phyloP scores from a whole-genome alignment of 495 filamentous ascomycete genomes.

The Penicillium steckii region DNA sequence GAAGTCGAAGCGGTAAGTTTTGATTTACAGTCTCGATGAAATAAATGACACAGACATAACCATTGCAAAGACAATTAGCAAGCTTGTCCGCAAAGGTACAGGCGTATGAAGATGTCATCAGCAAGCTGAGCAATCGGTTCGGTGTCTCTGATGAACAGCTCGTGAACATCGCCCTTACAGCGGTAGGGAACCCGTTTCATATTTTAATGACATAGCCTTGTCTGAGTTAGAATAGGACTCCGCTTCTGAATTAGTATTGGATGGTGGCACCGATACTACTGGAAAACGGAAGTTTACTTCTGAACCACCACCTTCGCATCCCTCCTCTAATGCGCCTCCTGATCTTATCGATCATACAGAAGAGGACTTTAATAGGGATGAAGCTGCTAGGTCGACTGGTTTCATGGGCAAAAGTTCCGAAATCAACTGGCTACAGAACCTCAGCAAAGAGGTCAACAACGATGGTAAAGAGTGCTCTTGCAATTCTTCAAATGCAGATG shows the following conservation, averaged over 20 bases:
- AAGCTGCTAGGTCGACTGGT: slow-evolving; percentile 45
- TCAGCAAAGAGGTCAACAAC: slow-evolving; percentile 34
- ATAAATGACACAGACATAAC: not conserved
- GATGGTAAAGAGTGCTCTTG: slow-evolving; percentile 27
- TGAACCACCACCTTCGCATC: slow-evolving; percentile 21
- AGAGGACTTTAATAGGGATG: slow-evolving; percentile 57
- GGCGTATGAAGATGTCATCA: slow-evolving; percentile 46
- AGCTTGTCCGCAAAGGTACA: slow-evolving; percentile 49
- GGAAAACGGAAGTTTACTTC: slow-evolving; percentile 9
- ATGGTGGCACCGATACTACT: slow-evolving; percentile 8
- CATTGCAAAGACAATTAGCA: slow-evolving; percentile 39
- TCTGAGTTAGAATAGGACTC: slow-evolving; percentile 28
- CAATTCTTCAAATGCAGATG: slow-evolving; percentile 12
- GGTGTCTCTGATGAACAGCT: slow-evolving; percentile 41
- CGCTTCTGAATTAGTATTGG: slow-evolving; percentile 18
- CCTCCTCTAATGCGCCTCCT: slow-evolving; percentile 42
- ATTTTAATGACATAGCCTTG: not conserved
- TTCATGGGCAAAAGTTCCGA: slow-evolving; percentile 63
- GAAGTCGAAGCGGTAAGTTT: slow-evolving; percentile 49
- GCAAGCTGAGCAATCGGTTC: slow-evolving; percentile 35
- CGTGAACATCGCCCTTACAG: slow-evolving; percentile 33
- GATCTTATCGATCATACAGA: slow-evolving; percentile 53
- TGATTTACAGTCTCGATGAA: not conserved
- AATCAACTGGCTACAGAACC: slow-evolving; percentile 55
- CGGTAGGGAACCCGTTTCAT: slow-evolving; percentile 23